Evolutionary conservation across 2,329 filamentous ascomycete species (phyloP).

Genomic region (Sclerotinia subarctica): DNA sequence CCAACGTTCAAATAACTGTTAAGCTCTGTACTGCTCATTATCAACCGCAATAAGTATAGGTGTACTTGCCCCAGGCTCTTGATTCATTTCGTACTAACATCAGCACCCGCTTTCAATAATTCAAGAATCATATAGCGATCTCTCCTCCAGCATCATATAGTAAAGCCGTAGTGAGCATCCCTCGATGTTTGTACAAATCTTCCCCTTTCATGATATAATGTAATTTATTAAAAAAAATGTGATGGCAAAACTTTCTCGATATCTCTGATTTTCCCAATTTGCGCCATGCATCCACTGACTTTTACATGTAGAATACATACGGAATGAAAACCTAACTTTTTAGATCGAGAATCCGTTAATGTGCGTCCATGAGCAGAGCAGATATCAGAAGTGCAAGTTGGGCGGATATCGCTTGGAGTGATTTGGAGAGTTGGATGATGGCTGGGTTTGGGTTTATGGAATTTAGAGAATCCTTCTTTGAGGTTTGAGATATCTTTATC

Average conservation of each 20-base stretch:
- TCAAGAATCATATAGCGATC: slow-evolving; percentile 17
- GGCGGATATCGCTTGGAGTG: slow-evolving; percentile 23
- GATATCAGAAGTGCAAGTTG: slow-evolving; percentile 23
- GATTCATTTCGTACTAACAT: slow-evolving; percentile 15
- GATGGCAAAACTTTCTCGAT: slow-evolving; percentile 22
- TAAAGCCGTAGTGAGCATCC: slow-evolving; percentile 16
- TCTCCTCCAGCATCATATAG: slow-evolving; percentile 16
- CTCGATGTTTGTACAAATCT: not conserved
- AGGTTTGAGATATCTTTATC: too few species aligned
- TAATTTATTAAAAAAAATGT: too few species aligned
- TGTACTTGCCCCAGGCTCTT: slow-evolving; percentile 9
- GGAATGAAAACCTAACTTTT: slow-evolving; percentile 25
- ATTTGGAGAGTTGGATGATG: not conserved
- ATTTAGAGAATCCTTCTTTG: too few species aligned
- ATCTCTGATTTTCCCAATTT: slow-evolving; percentile 22
- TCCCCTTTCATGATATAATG: not conserved
- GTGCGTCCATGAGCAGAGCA: slow-evolving; percentile 23
- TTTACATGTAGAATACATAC: slow-evolving; percentile 28
- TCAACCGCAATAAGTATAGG: slow-evolving; percentile 24
- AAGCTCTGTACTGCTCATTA: slow-evolving; percentile 20
- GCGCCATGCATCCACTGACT: slow-evolving; percentile 22
- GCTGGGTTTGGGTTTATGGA: too few species aligned
- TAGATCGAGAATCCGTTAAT: slow-evolving; percentile 20
- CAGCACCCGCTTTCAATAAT: slow-evolving; percentile 20
- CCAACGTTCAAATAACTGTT: too few species aligned